Base-by-base conservation (phyloP, 2,329 filamentous ascomycete genomes). In the Fusarium equiseti region DNA sequence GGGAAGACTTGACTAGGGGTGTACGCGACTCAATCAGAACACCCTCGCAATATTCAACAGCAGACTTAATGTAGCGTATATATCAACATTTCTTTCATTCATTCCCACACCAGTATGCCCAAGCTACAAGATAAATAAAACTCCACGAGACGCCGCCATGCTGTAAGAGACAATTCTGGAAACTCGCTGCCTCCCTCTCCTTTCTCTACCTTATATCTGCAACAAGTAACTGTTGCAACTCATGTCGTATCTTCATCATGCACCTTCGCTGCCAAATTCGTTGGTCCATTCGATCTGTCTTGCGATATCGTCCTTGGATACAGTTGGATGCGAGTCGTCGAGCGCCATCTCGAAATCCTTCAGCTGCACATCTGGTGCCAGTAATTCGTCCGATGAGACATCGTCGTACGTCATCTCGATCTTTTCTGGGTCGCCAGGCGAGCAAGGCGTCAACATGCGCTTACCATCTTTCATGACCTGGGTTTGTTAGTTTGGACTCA, bases 291-390 rank as follows among this genome's bases (percentile, higher is more conserved):
- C 94, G 49, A 92, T 87, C 79, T 95, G 98, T 76, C 89, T 88
- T 73, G 89, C 87, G 48, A 99, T 86, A 78, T 99, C 97, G 53
- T 94, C 94, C 53, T 88, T 86, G 55, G 94, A 96, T 56, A 99
- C 96, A 0, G 96, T 98, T 24, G 96, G 96, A 77, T 96, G 86
- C 53, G 93, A 93, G 49, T 91, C 90, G 77, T 94, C 95, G 76
- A 99, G 92, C 2, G 96, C 95, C 80, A 95, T 94, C 78, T 97
- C 87, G 78, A 99, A 98, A 80, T 99, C 96, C 79, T 97, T 97
- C 61, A 97, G 87, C 70, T 91, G 87, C 24, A 99, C 90, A 2
- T 94, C 88, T 1, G 96, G 97, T 76, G 98, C 95, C 11, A 96
- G 87, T 2, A 99, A 87, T 76, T 92, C 86, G 2, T 98, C 94